phyloP scores from a whole-genome alignment of 164 flowering plant genomes.

The Cinnamomum chago region DNA sequence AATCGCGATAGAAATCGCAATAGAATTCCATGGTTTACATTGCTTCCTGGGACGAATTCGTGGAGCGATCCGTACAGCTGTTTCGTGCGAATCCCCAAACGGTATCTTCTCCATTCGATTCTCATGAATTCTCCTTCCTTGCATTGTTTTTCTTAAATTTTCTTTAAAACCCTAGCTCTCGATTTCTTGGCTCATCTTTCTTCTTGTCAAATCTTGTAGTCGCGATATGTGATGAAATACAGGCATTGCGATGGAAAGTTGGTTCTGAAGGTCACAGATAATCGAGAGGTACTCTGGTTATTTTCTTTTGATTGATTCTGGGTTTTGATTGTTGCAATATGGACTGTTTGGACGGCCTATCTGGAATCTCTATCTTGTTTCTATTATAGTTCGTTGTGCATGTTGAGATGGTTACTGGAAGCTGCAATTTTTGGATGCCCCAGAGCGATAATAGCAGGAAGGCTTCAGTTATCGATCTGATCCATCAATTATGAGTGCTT shows the following conservation, averaged over 20 bases:
- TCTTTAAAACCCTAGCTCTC: not conserved
- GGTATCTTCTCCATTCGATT: constrained; percentile 28
- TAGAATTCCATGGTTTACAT: constrained; percentile 71
- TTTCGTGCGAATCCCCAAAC: constrained; percentile 85
- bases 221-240: constrained; percentile 82
- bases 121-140: not conserved
- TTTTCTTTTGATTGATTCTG: not conserved
- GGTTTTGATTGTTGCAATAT: not conserved
- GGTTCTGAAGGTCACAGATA: constrained; percentile 95
- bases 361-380: no score
- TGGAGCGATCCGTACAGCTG: constrained; percentile 79
- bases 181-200: constrained; percentile 9
- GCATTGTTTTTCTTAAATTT: not conserved
- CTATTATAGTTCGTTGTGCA: no score
- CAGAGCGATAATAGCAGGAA: no score
- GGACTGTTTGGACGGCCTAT: not conserved
- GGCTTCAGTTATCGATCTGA: no score
- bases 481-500: no score
- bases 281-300: constrained; percentile 51
- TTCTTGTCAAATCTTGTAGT: constrained; percentile 25
- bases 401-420: no score
- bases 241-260: constrained; percentile 89
- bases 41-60: constrained; percentile 88
- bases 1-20: not conserved
- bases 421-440: no score